Evolutionary conservation across 2,329 filamentous ascomycete genomes (phyloP), one percentile per base, ranked within the genome.

Genomic region (Colletotrichum falcatum): DNA sequence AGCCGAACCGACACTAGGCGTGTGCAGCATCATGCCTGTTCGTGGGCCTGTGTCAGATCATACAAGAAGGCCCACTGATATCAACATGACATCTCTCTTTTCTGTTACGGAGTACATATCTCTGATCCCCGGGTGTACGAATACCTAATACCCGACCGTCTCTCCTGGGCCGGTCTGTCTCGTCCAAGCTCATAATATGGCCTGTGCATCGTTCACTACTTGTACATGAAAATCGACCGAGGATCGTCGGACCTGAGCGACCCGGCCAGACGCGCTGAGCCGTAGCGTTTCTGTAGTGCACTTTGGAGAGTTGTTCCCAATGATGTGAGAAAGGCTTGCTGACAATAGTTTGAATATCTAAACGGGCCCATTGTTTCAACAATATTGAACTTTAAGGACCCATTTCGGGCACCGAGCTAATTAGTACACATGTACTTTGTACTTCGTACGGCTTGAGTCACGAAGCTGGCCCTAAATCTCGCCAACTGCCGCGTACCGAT

Each of bases 61-160:
- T n/a, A 28, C 49, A 37, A 48, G 33, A n/a, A n/a, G 67, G 28
- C 42, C 64, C 67, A 70, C 67, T 67, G 67, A 67, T 70, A 70
- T 70, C 64, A 70, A 67, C 58, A 62, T 62, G 67, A 62, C 67
- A 67, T 67, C 58, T 53, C 58, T 56, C 56, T 61, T 44, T 65
- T 56, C 55, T 26, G 49, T 14, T 49, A 23, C 23, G 5, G n/a
- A 18, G 11, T n/a, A 28, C 20, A 35, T 54, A 5, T n/a, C 28
- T 54, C n/a, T 14, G 5, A 12, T 54, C 18, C 26, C 28, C n/a
- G n/a, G n/a, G n/a, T n/a, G n/a, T 53, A 30, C 18, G 26, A 4
- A 20, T 23, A 46, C 42, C 42, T 66, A n/a, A n/a, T n/a, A 46
- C 56, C 42, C 63, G 39, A 42, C 53, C 66, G 62, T 51, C 39